A percentile compares a stretch with the other conserved stretches of the same genome.
These are phyloP conservation scores for Didymella pinodella DNA, from an alignment of 2,329 filamentous ascomycete species.

Conservation along the genomic window DNA sequence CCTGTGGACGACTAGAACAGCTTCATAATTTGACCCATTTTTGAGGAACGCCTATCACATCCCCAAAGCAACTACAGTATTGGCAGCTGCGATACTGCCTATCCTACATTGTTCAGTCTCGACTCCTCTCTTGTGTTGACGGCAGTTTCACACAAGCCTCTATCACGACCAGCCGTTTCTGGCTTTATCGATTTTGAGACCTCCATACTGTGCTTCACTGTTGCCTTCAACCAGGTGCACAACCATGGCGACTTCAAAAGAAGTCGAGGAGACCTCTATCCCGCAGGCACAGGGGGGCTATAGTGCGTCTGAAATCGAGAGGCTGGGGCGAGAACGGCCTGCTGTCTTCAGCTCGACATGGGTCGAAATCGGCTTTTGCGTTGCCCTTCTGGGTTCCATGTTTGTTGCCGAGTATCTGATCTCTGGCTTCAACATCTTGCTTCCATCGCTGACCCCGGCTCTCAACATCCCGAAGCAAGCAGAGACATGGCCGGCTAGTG, in stretches of 20 bases:
- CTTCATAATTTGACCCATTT: not conserved
- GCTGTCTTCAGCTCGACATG: constrained; percentile 61
- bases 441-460: constrained; percentile 69
- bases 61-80: constrained; percentile 4
- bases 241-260: constrained; percentile 8
- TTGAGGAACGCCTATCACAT: not conserved
- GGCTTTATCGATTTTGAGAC: not conserved
- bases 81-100: not conserved
- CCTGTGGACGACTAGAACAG: not conserved
- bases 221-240: not conserved
- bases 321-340: constrained; percentile 69
- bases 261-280: constrained; percentile 28
- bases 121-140: not conserved
- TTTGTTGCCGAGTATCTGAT: constrained; percentile 77
- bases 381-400: constrained; percentile 69
- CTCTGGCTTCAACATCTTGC: constrained; percentile 74
- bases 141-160: not conserved
- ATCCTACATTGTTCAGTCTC: not conserved
- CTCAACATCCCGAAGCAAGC: constrained; percentile 73
- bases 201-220: not conserved
- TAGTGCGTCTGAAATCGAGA: constrained; percentile 58
- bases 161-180: not conserved
- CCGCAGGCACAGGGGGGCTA: constrained; percentile 26
- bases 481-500: constrained; percentile 54
- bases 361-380: constrained; percentile 69